phyloP scores from a whole-genome alignment of 305 asterid species.

The Fraxinus xanthoxyloides region DNA sequence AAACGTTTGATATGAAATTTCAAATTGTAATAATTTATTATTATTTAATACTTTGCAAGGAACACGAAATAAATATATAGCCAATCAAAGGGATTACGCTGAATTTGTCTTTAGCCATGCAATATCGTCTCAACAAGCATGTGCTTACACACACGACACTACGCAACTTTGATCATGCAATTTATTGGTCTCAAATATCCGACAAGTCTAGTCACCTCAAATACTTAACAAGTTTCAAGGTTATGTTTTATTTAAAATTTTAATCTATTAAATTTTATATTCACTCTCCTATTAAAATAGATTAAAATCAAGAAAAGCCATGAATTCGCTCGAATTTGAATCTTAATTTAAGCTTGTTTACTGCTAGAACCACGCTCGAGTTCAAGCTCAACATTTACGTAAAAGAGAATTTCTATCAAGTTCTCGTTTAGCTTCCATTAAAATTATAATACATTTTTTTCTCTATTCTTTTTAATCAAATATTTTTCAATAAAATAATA shows the following conservation, averaged over 20 bases:
- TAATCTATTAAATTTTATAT: no score
- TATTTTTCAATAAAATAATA: no score
- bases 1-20: not conserved
- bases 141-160: not conserved
- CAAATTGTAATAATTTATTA: not conserved
- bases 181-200: slow-evolving; percentile 14
- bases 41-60: not conserved
- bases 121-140: not conserved
- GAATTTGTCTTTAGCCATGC: slow-evolving; percentile 20
- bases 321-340: not conserved
- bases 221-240: not conserved
- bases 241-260: no score
- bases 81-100: slow-evolving; percentile 29
- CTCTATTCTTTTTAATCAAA: no score
- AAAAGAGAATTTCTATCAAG: not conserved
- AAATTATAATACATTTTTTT: no score
- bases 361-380: not conserved
- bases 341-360: not conserved
- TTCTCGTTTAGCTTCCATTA: no score
- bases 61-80: slow-evolving; percentile 32
- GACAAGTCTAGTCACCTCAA: not conserved
- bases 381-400: not conserved
- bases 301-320: not conserved
- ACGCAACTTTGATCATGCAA: not conserved
- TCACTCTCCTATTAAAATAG: not conserved